Conservation (phyloP, 179 eudicot species). For the Pouteria campechiana region DNA sequence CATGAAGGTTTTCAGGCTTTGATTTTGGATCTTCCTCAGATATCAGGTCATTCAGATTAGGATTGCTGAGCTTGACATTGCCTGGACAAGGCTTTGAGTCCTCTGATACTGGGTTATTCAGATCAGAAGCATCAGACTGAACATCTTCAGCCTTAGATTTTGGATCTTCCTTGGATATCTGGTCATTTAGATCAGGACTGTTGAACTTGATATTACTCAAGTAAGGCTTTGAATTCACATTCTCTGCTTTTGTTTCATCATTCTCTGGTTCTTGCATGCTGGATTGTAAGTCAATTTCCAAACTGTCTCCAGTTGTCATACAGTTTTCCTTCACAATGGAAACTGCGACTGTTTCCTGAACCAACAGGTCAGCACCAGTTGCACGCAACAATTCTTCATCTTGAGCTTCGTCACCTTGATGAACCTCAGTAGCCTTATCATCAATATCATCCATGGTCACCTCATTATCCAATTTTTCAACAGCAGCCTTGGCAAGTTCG, state of each 20-base stretch:
- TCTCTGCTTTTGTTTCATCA: conserved; percentile 11
- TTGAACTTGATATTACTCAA: too few relatives aligned
- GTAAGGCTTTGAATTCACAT: conserved; percentile 11
- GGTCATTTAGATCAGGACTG: conserved; percentile 17
- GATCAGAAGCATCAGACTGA: conserved; percentile 35
- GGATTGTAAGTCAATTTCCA: conserved; percentile 16
- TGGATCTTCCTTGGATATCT: conserved; percentile 7
- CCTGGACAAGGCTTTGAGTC: too few relatives aligned
- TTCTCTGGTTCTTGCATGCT: conserved; percentile 9
- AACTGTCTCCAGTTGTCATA: conserved; percentile 8
- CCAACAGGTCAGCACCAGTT: conserved; percentile 9
- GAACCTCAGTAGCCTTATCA: conserved; percentile 4
- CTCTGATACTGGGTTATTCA: conserved; percentile 84
- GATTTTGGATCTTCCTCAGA: too few relatives aligned
- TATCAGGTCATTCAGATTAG: too few relatives aligned
- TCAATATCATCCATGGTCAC: conserved; percentile 10
- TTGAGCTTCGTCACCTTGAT: conserved; percentile 7
- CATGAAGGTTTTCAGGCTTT: too few relatives aligned
- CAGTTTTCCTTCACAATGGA: conserved; percentile 20
- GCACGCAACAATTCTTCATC: conserved; percentile 14
- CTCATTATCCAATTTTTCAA: conserved; percentile 1
- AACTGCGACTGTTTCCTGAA: conserved; percentile 7
- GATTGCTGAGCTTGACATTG: too few relatives aligned
- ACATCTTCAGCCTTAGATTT: conserved; percentile 36
- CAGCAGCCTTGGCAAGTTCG: conserved; percentile 4